Evolutionary conservation across 306 rosid species (phyloP).

Genomic region (Ormosia emarginata): DNA sequence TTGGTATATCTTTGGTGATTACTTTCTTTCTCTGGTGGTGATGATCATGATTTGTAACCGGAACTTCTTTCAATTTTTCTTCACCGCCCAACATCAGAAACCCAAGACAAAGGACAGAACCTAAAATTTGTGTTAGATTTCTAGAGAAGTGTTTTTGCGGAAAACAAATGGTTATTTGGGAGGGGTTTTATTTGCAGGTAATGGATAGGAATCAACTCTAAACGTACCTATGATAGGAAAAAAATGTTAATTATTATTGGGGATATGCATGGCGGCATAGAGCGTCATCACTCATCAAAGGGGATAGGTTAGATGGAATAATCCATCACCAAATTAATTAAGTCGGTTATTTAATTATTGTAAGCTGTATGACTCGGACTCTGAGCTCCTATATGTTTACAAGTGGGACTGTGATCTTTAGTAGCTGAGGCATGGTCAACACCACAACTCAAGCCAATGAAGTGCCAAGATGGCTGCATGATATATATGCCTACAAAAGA

Average conservation of each 20-base stretch:
- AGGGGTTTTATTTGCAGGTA: background rate
- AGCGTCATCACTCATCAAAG: background rate
- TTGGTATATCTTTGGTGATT: constrained; percentile 9
- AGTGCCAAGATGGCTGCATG: background rate
- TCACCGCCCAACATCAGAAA: constrained; percentile 19
- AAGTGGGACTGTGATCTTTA: background rate
- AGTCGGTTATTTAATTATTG: constrained; percentile 15
- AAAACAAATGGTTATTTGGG: background rate
- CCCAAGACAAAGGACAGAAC: background rate
- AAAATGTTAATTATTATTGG: background rate
- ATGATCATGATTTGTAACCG: background rate
- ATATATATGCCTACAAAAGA: too few relatives aligned
- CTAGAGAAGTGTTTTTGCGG: background rate
- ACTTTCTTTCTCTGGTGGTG: constrained; percentile 22
- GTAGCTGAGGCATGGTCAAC: background rate
- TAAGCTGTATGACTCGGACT: background rate
- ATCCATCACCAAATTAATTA: background rate
- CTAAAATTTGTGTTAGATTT: background rate
- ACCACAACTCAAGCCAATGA: background rate
- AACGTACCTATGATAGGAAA: background rate
- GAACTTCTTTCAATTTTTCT: background rate
- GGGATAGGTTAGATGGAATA: background rate
- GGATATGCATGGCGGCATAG: background rate
- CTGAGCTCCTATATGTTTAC: background rate
- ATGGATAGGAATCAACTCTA: background rate